Percentiles rank a stretch among this genome's conserved stretches.
Conservation (phyloP, 352 stramenopile genomes). For the Pythium vanterpoolii region DNA sequence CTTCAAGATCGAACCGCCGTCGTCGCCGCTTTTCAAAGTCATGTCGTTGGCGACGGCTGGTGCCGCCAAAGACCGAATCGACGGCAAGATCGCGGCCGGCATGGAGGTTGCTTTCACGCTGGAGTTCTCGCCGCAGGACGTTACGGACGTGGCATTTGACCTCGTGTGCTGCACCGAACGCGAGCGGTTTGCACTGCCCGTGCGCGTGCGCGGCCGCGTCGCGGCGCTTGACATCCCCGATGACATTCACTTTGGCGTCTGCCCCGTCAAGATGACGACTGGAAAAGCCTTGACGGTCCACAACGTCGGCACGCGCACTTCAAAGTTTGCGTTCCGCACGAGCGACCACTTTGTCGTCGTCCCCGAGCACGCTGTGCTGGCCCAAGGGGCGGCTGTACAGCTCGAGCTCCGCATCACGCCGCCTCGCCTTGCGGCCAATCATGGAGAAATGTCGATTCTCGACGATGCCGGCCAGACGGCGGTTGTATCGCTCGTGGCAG, state of each 20-base stretch:
- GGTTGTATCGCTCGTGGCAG: conserved; percentile 68
- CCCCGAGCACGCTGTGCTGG: conserved; percentile 62
- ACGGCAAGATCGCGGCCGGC: conserved; percentile 88
- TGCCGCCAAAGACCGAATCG: conserved; percentile 27
- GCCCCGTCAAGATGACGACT: conserved; percentile 83
- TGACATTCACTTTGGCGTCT: conserved; percentile 82
- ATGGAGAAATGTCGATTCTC: conserved; percentile 78
- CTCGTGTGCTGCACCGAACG: conserved; percentile 93
- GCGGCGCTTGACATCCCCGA: conserved; percentile 90
- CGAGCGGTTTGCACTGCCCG: conserved; percentile 92
- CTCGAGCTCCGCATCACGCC: conserved; percentile 69
- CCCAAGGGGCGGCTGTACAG: conserved; percentile 65
- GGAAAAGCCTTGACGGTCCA: conserved; percentile 81
- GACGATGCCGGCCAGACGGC: conserved; percentile 77
- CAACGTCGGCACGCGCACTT: conserved; percentile 84
- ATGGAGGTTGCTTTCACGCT: conserved; percentile 92
- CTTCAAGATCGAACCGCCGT: conserved; percentile 84
- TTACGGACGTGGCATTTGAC: conserved; percentile 86
- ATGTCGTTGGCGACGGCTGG: conserved; percentile 20
- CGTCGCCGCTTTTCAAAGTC: conserved; percentile 90
- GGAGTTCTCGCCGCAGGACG: conserved; percentile 89
- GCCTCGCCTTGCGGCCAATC: conserved; percentile 29
- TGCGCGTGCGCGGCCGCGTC: conserved; percentile 79
- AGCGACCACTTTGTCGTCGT: conserved; percentile 61
- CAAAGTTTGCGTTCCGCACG: conserved; percentile 71